Percentiles rank a stretch among this genome's conserved stretches.
Evolutionary conservation across 148 eudicot genomes (phyloP).

Genomic region (Rhododendron molle): DNA sequence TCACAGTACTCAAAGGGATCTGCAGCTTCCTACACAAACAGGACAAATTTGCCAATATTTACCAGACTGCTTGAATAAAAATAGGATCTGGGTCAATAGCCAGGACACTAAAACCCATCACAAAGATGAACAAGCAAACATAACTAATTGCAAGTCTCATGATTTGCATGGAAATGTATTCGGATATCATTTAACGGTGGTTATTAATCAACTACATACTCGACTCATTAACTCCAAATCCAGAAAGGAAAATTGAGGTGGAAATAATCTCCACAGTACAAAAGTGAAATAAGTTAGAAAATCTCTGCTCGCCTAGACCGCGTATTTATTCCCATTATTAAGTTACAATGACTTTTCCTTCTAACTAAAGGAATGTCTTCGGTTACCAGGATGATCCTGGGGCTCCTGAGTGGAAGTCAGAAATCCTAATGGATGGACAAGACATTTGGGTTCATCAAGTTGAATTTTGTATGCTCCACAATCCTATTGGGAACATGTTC

Average conservation of each 20-base stretch:
- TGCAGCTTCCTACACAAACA: slow-evolving; percentile 74
- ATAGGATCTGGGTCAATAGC: background rate
- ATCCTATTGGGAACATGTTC: background rate
- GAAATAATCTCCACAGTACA: background rate
- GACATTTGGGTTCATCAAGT: background rate
- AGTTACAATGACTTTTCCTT: background rate
- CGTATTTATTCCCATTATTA: background rate
- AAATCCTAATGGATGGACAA: background rate
- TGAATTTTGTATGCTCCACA: background rate
- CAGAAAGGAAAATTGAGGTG: background rate
- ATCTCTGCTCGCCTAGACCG: background rate
- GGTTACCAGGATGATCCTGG: background rate
- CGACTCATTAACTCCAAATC: background rate
- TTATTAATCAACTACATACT: background rate
- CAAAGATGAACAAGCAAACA: background rate
- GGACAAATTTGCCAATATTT: background rate
- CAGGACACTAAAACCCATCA: background rate
- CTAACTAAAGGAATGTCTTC: background rate
- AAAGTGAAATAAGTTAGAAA: background rate
- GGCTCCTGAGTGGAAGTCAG: background rate
- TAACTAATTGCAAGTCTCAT: background rate
- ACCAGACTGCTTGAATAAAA: background rate
- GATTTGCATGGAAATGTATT: background rate
- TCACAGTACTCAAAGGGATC: slow-evolving; percentile 93
- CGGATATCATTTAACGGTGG: background rate